Evolutionary conservation across 1,284 basidiomycete genomes (phyloP), one percentile per base, ranked within the genome.

Genomic region (Papiliotrema fonsecae): DNA sequence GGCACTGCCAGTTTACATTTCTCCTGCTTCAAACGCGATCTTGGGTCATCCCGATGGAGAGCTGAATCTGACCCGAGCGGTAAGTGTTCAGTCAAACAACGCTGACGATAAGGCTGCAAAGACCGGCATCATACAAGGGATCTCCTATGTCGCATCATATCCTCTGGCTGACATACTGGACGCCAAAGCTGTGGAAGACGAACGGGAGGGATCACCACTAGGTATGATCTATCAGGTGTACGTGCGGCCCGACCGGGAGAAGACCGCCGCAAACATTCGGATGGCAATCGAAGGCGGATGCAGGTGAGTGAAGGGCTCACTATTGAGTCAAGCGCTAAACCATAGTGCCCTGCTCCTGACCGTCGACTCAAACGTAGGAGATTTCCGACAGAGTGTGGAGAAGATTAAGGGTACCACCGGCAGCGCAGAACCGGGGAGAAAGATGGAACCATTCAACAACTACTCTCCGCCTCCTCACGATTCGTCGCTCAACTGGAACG

Each of bases 11-110:
- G 62, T 75, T 39, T 77, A 75, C 66, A 72, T 77, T 49, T 75
- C 73, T 0, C 74, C 76, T 0, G 72, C 77, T 5, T 77, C 76
- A 2, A 72, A 75, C 44, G 75, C 76, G 0, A 60, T 74, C 19
- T 57, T 75, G 1, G 77, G 77, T 2, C 76, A 78, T 52, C 76
- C 76, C 0, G 76, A 78, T 32, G 77, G 76, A 18, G 77, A 79
- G 55, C 58, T 74, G 40, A 77, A 76, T 46, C 61, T 78, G 14
- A 73, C 73, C 0, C 61, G 67, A 47, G 69, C 62, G 2, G 63
- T 64, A 44, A 54, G 62, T 56, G 6, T 13, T 22, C 4, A 16
- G 16, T 42, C 16, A 16, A 4, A 24, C 6, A 5, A 39, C 19
- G 37, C 22, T 19, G 9, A 39, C 25, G 60, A 14, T 69, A 24